Percentiles rank a stretch among this genome's conserved stretches.
phyloP scores from a whole-genome alignment of 768 basidiomycete genomes.

The Auricularia heimuer region DNA sequence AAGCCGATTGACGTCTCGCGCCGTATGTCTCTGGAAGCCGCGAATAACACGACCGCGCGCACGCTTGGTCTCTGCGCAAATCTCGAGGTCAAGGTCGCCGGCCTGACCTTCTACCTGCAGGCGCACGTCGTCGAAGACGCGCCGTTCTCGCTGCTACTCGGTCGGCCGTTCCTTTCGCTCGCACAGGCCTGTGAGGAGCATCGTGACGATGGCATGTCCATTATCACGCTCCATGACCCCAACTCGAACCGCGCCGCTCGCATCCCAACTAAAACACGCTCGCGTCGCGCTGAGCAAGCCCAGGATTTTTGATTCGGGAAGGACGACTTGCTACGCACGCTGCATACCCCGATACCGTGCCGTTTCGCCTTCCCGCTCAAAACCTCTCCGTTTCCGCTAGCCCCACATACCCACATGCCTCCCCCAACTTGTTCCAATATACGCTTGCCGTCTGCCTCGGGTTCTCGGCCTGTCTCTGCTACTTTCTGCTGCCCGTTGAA shows the following conservation, averaged over 20 bases:
- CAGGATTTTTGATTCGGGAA: background rate
- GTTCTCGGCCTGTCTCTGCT: too few species aligned
- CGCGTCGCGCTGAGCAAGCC: background rate
- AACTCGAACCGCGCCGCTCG: background rate
- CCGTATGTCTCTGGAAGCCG: background rate
- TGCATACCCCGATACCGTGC: background rate
- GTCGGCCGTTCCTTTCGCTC: slow-evolving; percentile 7
- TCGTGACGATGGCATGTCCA: background rate
- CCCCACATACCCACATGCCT: background rate
- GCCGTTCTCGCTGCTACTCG: slow-evolving; percentile 9
- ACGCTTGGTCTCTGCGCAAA: slow-evolving; percentile 1
- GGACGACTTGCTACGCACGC: background rate
- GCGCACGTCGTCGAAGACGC: slow-evolving; percentile 10
- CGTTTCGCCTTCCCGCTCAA: background rate
- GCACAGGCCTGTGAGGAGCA: background rate
- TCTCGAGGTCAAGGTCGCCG: slow-evolving; percentile 3
- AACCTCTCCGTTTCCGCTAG: background rate
- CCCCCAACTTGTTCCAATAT: background rate
- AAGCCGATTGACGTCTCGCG: background rate
- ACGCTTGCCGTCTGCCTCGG: background rate
- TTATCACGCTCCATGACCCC: background rate
- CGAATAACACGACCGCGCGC: background rate
- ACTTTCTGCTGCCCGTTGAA: too few species aligned
- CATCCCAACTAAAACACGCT: background rate
- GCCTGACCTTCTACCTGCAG: slow-evolving; percentile 3